Conservation (phyloP, 306 rosid genomes). For the Cyamopsis tetragonoloba region DNA sequence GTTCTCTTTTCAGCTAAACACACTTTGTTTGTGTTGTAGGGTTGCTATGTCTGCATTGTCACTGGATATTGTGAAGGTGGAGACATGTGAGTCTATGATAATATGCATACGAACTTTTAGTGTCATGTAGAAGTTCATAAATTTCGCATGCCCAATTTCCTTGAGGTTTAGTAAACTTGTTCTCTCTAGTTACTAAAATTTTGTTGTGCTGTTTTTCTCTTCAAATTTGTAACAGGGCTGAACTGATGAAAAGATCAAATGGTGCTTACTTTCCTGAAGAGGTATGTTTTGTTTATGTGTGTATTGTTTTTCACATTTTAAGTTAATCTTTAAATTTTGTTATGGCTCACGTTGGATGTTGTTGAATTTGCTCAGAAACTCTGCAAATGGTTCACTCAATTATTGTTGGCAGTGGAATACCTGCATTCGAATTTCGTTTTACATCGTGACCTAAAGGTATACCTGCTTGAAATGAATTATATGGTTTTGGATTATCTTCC, state of each 20-base stretch:
- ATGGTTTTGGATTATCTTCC: background rate
- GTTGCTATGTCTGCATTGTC: constrained; percentile 98
- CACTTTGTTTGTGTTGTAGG: constrained; percentile 54
- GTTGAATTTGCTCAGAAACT: constrained; percentile 68
- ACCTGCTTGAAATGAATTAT: constrained; percentile 5
- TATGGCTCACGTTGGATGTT: constrained; percentile 31
- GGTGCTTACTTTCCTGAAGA: constrained; percentile 91
- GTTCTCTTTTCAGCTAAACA: constrained; percentile 7
- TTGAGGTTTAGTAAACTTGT: constrained; percentile 3
- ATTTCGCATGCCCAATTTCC: background rate
- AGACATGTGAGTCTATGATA: constrained; percentile 81
- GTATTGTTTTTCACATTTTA: constrained; percentile 6
- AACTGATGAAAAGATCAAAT: constrained; percentile 82
- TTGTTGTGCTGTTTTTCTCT: constrained; percentile 5
- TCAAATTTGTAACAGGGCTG: constrained; percentile 62
- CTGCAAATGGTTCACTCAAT: constrained; percentile 97
- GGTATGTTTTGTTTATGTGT: constrained; percentile 40
- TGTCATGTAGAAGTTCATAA: constrained; percentile 5
- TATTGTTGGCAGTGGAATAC: constrained; percentile 89
- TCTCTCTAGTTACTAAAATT: background rate
- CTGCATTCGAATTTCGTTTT: constrained; percentile 85
- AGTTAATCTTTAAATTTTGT: background rate
- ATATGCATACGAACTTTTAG: constrained; percentile 10
- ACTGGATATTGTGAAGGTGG: constrained; percentile 99
- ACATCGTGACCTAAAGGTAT: constrained; percentile 95